A percentile compares a stretch with the other conserved stretches of the same genome.
Evolutionary conservation across 306 rosid species (phyloP).

Genomic region (Coriaria nepalensis): DNA sequence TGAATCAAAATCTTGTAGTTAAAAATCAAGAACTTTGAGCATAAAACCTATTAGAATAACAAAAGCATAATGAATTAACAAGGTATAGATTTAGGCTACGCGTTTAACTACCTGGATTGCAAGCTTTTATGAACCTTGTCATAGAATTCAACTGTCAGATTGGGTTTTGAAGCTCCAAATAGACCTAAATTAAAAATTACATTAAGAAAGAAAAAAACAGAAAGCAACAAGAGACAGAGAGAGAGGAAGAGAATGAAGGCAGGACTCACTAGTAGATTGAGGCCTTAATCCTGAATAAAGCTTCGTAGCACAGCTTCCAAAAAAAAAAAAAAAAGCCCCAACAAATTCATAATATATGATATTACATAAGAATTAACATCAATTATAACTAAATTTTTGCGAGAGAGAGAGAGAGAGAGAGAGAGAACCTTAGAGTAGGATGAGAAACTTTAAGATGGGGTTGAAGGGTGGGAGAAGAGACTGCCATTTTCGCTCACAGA

Average conservation of each 20-base stretch:
- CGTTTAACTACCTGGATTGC: constrained; percentile 38
- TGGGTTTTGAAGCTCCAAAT: constrained; percentile 45
- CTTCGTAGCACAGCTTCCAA: constrained; percentile 40
- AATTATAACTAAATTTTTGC: background rate
- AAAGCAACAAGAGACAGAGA: background rate
- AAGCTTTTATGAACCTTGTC: constrained; percentile 54
- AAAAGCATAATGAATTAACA: background rate
- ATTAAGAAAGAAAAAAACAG: background rate
- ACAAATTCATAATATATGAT: background rate
- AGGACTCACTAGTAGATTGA: constrained; percentile 40
- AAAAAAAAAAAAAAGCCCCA: constrained; percentile 5
- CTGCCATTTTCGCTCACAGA: constrained; percentile 33
- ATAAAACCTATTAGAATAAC: too few relatives aligned
- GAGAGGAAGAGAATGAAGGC: background rate
- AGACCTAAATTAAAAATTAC: constrained; percentile 25
- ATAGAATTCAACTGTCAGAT: constrained; percentile 52
- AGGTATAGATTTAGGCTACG: background rate
- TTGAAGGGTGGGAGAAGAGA: constrained; percentile 32
- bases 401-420: constrained; percentile 10
- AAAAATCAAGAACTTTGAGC: too few relatives aligned
- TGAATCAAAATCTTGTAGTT: too few relatives aligned
- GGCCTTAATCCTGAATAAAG: constrained; percentile 66
- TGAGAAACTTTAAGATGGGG: constrained; percentile 23
- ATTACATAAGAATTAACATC: constrained; percentile 2
- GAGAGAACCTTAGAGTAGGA: constrained; percentile 41